phyloP scores from a whole-genome alignment of 495 filamentous ascomycete genomes.

The Penicillium odoratum region DNA sequence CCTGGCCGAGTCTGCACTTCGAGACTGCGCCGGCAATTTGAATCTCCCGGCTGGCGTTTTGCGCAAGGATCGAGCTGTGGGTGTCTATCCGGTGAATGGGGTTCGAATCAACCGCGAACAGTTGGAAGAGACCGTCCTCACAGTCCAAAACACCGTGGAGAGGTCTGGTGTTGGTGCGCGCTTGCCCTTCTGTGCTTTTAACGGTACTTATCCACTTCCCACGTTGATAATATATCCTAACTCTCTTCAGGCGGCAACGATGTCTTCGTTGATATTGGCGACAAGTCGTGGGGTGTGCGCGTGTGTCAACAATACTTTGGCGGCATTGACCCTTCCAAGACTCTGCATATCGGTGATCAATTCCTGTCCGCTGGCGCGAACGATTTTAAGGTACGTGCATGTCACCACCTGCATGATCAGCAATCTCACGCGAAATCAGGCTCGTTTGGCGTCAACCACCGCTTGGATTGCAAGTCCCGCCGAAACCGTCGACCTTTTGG shows the following conservation, averaged over 20 bases:
- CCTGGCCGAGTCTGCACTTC: constrained; percentile 78
- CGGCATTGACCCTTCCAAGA: constrained; percentile 61
- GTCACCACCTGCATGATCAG: background rate
- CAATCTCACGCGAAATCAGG: constrained; percentile 31
- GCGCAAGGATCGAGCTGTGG: constrained; percentile 91
- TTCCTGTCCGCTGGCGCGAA: constrained; percentile 95
- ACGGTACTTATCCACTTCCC: constrained; percentile 51
- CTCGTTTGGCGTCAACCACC: constrained; percentile 63
- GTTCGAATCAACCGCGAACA: constrained; percentile 79
- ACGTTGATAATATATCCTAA: background rate
- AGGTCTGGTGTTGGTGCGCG: constrained; percentile 65
- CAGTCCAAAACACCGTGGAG: constrained; percentile 88
- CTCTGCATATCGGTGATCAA: constrained; percentile 90
- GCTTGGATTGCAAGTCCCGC: constrained; percentile 91
- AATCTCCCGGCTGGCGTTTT: constrained; percentile 73
- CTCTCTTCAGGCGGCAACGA: constrained; percentile 69
- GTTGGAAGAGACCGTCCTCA: constrained; percentile 92
- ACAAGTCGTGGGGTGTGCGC: constrained; percentile 92
- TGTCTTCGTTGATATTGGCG: constrained; percentile 98
- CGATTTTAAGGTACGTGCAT: constrained; percentile 75
- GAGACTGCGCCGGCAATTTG: constrained; percentile 74
- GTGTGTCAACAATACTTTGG: constrained; percentile 93
- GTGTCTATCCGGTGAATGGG: constrained; percentile 65
- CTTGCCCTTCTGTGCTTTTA: constrained; percentile 97
- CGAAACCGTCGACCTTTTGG: constrained; percentile 85